Base-by-base conservation (phyloP, 2,329 filamentous ascomycete genomes). In the Cytospora schulzeri region DNA sequence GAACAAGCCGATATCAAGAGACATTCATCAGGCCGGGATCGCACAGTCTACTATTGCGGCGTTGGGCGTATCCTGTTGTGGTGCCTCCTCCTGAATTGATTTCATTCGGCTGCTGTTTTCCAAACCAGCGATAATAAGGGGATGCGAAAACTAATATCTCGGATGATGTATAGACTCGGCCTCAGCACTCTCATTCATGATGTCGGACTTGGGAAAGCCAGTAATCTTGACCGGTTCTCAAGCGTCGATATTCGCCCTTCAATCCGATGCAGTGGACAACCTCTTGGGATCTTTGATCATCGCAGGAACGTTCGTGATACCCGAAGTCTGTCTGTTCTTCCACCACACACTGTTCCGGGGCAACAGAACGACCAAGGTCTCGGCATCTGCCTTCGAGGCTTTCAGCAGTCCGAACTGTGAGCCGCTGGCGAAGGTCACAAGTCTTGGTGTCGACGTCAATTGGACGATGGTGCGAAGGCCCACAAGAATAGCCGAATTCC, bases 261-360 rank as follows among this genome's bases (percentile, higher is more conserved):
- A 97, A 76, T 95, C 91, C 59, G 93, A 97, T 75, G 93, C 93
- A 12, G 91, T 93, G 45, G 93, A 96, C 78, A 97, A 97, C 72
- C 84, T 97, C 15, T 85, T 97, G 6, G 91, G 91, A 24, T 93
- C 92, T 1, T 83, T 97, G 72, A 92, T 97, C 73, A 90, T 97
- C 63, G 93, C 93, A 3, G 92, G 92, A 38, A 95, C 95, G 66
- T 96, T 96, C 73, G 91, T 92, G 79, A 92, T 97, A 64, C 93
- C 93, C 0, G 93, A 97, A 75, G 93, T 97, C 60, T 93, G 92
- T 74, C 83, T 97, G 41, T 97, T 96, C 80, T 97, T 97, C 82
- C 92, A 95, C 77, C 91, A 96, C 79, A 92, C 89, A 69, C 85
- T 97, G 24, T 96, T 93, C 78, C 88, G 93, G 29, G 93, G 93